Evolutionary conservation across 2,329 filamentous ascomycete species (phyloP).

Genomic region (Diatrype stigma): DNA sequence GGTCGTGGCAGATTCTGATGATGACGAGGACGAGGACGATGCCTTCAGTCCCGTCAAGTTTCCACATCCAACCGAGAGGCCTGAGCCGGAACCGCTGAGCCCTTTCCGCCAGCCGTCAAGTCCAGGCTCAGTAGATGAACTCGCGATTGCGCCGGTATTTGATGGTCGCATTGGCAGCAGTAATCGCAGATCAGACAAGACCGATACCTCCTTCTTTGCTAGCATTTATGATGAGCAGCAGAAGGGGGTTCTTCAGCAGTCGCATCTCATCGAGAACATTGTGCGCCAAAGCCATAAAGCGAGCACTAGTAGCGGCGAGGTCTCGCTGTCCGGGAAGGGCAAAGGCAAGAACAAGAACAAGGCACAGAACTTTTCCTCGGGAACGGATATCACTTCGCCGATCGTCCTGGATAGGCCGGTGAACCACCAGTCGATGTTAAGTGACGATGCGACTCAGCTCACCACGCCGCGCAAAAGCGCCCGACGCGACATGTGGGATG

Average conservation of each 20-base stretch:
- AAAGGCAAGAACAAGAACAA: conserved; percentile 14
- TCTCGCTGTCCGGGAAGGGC: conserved; percentile 21
- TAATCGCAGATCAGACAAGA: conserved; percentile 18
- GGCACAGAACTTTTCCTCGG: conserved; percentile 18
- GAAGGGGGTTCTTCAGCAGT: conserved; percentile 21
- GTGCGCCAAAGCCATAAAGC: conserved; percentile 29
- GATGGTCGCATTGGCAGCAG: conserved; percentile 3
- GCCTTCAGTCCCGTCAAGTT: conserved; percentile 10
- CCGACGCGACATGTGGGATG: conserved; percentile 25
- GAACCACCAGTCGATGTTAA: conserved; percentile 13
- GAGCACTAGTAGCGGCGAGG: conserved; percentile 24
- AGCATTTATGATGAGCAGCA: conserved; percentile 23
- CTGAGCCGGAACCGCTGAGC: conserved; percentile 26
- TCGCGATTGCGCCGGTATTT: neutral
- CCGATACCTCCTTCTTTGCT: conserved; percentile 26
- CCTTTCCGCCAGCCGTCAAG: conserved; percentile 16
- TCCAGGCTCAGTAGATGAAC: conserved; percentile 8
- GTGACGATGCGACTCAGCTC: conserved; percentile 19
- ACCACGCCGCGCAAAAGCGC: conserved; percentile 24
- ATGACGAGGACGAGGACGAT: conserved; percentile 23
- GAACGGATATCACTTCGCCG: conserved; percentile 25
- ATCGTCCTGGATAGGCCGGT: conserved; percentile 9
- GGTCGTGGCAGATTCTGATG: conserved; percentile 32
- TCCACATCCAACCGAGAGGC: conserved; percentile 12
- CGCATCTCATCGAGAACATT: conserved; percentile 27